Evolutionary conservation across 1,284 basidiomycete genomes (phyloP).

Genomic region (Ustilago bromivora): DNA sequence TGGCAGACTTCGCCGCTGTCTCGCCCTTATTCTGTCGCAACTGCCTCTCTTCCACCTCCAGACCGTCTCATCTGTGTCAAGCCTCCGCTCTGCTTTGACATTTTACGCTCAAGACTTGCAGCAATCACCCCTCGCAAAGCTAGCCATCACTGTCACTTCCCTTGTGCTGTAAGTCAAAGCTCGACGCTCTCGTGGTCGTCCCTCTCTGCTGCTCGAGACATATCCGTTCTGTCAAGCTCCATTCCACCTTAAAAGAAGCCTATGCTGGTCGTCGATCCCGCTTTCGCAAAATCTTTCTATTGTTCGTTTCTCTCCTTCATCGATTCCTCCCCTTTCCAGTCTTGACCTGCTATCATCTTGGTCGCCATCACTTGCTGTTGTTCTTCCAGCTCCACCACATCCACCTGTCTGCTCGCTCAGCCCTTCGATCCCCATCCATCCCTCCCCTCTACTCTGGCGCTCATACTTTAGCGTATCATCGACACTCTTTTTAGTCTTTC

Average conservation of each 20-base stretch:
- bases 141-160: not conserved
- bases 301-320: conserved; percentile 7
- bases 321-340: not conserved
- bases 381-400: not conserved
- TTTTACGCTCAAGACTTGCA: conserved; percentile 3
- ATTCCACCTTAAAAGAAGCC: conserved; percentile 37
- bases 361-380: not conserved
- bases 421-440: not conserved
- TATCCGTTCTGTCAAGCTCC: conserved; percentile 19
- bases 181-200: conserved; percentile 12
- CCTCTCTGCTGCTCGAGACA: conserved; percentile 18
- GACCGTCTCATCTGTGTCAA: not conserved
- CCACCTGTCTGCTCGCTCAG: not conserved
- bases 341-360: not conserved
- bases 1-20: not conserved
- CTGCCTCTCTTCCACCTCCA: conserved; percentile 1
- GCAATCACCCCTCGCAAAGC: not conserved
- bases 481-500: conserved; percentile 11
- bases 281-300: conserved; percentile 3
- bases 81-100: conserved; percentile 2
- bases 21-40: not conserved
- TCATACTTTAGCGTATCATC: not conserved
- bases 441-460: not conserved
- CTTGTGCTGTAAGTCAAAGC: conserved; percentile 11
- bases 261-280: conserved; percentile 40